Base-by-base conservation (phyloP, 768 basidiomycete species). In the Pulveroboletus frians region DNA sequence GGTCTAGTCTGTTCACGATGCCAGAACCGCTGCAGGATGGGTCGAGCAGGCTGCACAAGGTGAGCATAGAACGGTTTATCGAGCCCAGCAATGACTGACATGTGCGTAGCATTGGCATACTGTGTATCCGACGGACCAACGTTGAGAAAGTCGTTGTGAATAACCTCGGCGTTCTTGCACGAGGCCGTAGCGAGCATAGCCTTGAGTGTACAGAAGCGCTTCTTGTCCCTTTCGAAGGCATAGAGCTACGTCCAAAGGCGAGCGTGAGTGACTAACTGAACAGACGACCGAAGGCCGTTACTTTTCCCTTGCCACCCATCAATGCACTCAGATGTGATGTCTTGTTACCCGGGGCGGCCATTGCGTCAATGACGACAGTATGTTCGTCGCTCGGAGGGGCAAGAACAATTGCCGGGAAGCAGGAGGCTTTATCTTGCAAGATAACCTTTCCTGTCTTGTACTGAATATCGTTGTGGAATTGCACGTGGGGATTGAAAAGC, bases 331-430 rank as follows among this genome's bases (percentile, higher is more conserved):
- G 69, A 67, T 95, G 92, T 8, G 92, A 88, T 2, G 96, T 98
- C 71, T 99, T 99, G 71, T 99, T 99, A 1, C 96, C 96, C 0
- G 96, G 96, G 1, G 96, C 96, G 35, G 93, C 88, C 10, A 93
- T 98, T 11, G 92, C 93, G 67, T 98, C 95, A 35, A 97, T 87
- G 27, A 92, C 88, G 40, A 77, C 73, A 46, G 71, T 68, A 36
- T 74, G 65, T 1, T 61, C 52, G 18, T 79, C 73, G 17, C 61
- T 65, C 10, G 84, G 85, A 37, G 90, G 88, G 18, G 82, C 77
- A n/a, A 99, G 80, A 6, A 97, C 79, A 50, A 83, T 72, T 0
- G 95, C 92, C 15, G 96, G 92, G 66, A 99, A 92, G 69, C 96
- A 99, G 48, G 92, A 95, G 17, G 96, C 95, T 65, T 98, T 97